Evolutionary conservation across 352 stramenopile genomes (phyloP), one percentile per base, ranked within the genome.

Genomic region (Albugo laibachii): DNA sequence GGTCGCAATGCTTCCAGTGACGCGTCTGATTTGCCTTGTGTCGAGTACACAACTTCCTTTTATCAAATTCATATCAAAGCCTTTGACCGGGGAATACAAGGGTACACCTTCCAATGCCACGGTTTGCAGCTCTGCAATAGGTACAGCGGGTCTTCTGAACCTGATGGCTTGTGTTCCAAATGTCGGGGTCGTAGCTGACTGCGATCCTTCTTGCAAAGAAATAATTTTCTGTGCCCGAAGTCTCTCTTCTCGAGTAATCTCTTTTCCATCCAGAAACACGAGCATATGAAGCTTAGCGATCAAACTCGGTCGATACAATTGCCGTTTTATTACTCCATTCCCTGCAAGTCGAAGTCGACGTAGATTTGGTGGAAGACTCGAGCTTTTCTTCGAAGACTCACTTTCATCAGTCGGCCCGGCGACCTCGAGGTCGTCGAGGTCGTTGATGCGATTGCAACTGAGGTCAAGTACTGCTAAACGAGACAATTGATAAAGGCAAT

Each of bases 341-440:
- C 78, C 83, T 16, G 47, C 42, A 13, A 89, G 36, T 5, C 59
- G 59, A 13, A 93, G 51, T 24, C 89, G 71, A 6, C 70, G 34
- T 18, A 93, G 49, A n/a, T 69, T 75, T 1, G 73, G 62, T 10
- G 24, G 24, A 31, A 31, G 24, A 31, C 24, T 31, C 24, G 24
- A 31, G 8, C 24, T 31, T 31, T 31, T 31, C 24, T 10, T 31
- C 24, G 24, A 31, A 3, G 8, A 10, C 24, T 3, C 8, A 31
- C 8, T 31, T 3, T 31, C 24, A 31, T 31, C 24, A 13, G 85
- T 24, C 4, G 55, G 35, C 0, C 50, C 53, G 13, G 92, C 57
- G 19, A 70, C 80, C 6, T 92, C 80, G 15, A 92, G 45, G 41
- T 93, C 80, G 15, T 80, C 72, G n/a, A 92, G 48, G 34, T 92